Evolutionary conservation across 768 basidiomycete species (phyloP).

Genomic region (Candolleomyces eurysporus): DNA sequence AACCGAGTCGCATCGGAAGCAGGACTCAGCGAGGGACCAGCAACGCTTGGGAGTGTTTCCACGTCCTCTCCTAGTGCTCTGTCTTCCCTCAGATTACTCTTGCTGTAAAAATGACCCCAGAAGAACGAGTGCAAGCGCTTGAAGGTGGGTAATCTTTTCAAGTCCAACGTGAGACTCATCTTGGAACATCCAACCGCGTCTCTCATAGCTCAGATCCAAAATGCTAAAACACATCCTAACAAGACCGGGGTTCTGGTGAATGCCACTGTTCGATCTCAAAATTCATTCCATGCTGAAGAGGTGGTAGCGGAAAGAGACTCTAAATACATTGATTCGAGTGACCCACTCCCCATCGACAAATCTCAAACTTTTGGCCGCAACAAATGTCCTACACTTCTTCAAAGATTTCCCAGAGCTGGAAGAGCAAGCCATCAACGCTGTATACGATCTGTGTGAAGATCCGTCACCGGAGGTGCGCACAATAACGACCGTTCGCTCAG

Average conservation of each 20-base stretch:
- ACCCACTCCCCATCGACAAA: conserved; percentile 42
- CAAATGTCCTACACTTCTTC: conserved; percentile 57
- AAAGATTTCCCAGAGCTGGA: conserved; percentile 69
- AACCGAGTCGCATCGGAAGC: too few relatives aligned
- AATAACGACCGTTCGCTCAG: not conserved
- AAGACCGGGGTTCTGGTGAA: conserved; percentile 39
- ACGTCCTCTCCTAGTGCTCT: too few relatives aligned
- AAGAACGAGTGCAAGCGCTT: not conserved
- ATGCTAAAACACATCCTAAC: not conserved
- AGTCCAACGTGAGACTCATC: not conserved
- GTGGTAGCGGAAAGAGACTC: not conserved
- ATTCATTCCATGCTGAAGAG: not conserved
- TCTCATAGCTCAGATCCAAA: not conserved
- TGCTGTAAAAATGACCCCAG: not conserved
- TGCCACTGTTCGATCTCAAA: not conserved
- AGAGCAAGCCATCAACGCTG: conserved; percentile 72
- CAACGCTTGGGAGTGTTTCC: too few relatives aligned
- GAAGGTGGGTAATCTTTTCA: not conserved
- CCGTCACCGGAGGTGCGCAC: conserved; percentile 46
- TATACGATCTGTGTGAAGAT: conserved; percentile 79
- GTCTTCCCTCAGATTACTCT: too few relatives aligned
- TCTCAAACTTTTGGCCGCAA: conserved; percentile 58
- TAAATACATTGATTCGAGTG: not conserved
- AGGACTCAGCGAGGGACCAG: too few relatives aligned
- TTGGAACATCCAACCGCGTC: not conserved